Conservation (phyloP, 371 early-diverging fungal genomes). For the Apophysomyces sp. region DNA sequence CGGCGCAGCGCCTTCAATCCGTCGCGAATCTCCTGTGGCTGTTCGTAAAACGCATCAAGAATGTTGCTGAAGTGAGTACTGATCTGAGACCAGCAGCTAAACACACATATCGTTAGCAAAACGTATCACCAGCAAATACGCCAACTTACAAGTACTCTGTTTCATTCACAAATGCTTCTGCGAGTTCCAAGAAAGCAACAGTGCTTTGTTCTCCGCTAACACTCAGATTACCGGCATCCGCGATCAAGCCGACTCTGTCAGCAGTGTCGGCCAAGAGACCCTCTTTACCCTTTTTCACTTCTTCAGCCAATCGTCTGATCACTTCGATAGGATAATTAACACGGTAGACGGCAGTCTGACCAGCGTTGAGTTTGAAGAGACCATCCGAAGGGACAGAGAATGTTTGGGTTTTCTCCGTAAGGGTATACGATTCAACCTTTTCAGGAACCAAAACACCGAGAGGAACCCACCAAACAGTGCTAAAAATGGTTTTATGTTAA, state of each 20-base stretch:
- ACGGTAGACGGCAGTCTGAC: constrained; percentile 64
- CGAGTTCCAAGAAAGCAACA: constrained; percentile 54
- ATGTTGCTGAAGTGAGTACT: constrained; percentile 52
- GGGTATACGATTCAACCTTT: constrained; percentile 30
- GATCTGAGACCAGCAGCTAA: constrained; percentile 51
- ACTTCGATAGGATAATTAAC: constrained; percentile 67
- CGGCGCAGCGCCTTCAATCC: constrained; percentile 53
- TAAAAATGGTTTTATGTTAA: not conserved
- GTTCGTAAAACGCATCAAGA: constrained; percentile 49
- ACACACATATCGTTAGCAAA: not conserved
- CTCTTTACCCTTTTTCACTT: constrained; percentile 48
- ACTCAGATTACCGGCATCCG: constrained; percentile 61
- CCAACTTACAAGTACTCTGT: constrained; percentile 47
- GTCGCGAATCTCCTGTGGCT: constrained; percentile 44
- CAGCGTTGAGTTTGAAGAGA: constrained; percentile 57
- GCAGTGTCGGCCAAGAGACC: constrained; percentile 52
- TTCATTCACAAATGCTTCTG: constrained; percentile 48
- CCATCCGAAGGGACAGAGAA: constrained; percentile 45
- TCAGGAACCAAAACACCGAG: constrained; percentile 46
- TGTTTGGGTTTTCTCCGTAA: constrained; percentile 45
- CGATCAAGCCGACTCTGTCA: constrained; percentile 72
- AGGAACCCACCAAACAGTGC: constrained; percentile 61
- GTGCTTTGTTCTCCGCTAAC: constrained; percentile 60
- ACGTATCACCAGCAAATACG: not conserved
- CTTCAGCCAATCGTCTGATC: constrained; percentile 52